These are phyloP conservation scores for Aspergillus glaucus DNA, from an alignment of 2,329 filamentous ascomycete genomes.

Conservation along the genomic window DNA sequence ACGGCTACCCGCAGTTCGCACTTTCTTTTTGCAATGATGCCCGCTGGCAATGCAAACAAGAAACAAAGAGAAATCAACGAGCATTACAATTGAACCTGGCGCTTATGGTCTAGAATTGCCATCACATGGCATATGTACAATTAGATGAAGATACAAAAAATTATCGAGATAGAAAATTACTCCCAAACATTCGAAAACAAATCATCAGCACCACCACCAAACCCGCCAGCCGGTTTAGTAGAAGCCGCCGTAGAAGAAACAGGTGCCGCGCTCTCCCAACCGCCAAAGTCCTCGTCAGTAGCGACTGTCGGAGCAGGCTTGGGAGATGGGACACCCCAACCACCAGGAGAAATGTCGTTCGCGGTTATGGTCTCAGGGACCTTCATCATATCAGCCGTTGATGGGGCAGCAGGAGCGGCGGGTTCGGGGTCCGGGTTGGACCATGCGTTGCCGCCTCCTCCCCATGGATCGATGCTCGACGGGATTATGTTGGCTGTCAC, in stretches of 20 bases:
- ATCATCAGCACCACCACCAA: conserved; percentile 62
- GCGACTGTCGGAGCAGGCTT: conserved; percentile 58
- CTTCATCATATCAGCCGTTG: conserved; percentile 33
- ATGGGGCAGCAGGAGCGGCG: conserved; percentile 30
- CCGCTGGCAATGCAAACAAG: no score
- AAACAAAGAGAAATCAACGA: no score
- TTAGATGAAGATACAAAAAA: conserved; percentile 2
- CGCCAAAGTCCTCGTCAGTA: conserved; percentile 91
- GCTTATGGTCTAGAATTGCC: not conserved
- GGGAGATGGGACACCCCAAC: conserved; percentile 44
- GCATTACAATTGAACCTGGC: not conserved
- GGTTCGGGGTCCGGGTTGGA: conserved; percentile 55
- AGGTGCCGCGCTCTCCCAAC: conserved; percentile 74
- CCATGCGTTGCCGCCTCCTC: conserved; percentile 68
- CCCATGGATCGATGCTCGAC: conserved; percentile 67
- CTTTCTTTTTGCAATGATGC: no score
- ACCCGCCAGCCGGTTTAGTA: conserved; percentile 54
- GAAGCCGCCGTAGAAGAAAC: conserved; percentile 36
- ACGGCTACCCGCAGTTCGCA: no score
- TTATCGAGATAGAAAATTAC: conserved; percentile 39
- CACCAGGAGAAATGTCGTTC: conserved; percentile 60
- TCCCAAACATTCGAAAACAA: conserved; percentile 96
- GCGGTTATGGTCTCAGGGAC: conserved; percentile 44
- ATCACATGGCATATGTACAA: not conserved
- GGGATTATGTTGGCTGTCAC: conserved; percentile 33